Percentiles rank a stretch among this genome's conserved stretches.
phyloP scores from a whole-genome alignment of 23 red algal genomes.

The Agarophyton chilense region DNA sequence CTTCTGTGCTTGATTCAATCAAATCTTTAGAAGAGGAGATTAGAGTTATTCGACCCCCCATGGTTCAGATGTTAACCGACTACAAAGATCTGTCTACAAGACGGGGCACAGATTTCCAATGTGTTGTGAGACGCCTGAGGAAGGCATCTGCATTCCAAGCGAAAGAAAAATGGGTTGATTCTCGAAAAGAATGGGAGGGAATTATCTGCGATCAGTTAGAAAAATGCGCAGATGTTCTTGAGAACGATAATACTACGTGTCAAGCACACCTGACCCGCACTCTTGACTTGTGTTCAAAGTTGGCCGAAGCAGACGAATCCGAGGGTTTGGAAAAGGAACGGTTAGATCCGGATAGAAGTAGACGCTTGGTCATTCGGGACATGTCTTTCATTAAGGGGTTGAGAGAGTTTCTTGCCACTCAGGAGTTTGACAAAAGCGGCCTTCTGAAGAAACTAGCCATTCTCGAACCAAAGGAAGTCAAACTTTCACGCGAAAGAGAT shows the following conservation, averaged over 20 bases:
- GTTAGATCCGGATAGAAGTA: background rate
- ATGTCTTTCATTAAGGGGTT: background rate
- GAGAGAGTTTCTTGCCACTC: background rate
- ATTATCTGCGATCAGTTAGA: background rate
- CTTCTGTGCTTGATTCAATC: background rate
- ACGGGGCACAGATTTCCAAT: background rate
- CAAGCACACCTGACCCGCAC: background rate
- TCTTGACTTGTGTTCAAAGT: background rate
- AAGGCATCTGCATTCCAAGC: conserved; percentile 32
- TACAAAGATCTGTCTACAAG: background rate
- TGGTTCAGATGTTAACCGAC: conserved; percentile 12
- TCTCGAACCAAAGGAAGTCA: conserved; percentile 14
- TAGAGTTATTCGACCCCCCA: background rate
- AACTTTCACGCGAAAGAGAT: background rate
- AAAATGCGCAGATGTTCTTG: background rate
- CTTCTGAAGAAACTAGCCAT: background rate
- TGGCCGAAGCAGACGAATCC: background rate
- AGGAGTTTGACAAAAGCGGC: background rate
- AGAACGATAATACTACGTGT: background rate
- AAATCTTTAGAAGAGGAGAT: conserved; percentile 9
- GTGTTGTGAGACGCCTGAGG: conserved; percentile 1
- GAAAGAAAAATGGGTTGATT: conserved; percentile 16
- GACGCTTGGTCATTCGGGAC: background rate
- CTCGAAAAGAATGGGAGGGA: conserved; percentile 13
- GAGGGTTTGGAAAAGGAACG: background rate